These are phyloP conservation scores for Ustilago esculenta DNA, from an alignment of 1,284 basidiomycete species.

Conservation along the genomic window DNA sequence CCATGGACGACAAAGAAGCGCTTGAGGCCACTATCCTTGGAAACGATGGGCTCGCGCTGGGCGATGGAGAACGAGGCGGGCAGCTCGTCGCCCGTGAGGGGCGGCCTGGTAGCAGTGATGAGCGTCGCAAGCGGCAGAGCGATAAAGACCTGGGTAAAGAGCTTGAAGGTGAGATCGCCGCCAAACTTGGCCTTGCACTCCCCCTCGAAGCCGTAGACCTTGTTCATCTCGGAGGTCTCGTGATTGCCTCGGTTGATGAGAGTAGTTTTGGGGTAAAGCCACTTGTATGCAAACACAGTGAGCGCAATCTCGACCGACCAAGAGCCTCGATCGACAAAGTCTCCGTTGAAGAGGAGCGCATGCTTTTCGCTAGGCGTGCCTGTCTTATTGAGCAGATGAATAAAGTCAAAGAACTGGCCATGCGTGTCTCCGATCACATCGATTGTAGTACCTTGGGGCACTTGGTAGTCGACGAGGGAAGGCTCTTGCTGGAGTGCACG, in stretches of 20 bases:
- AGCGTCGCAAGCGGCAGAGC: conserved; percentile 82
- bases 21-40: conserved; percentile 78
- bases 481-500: conserved; percentile 80
- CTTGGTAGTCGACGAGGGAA: conserved; percentile 80
- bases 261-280: conserved; percentile 69
- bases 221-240: conserved; percentile 86
- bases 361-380: conserved; percentile 69
- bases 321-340: conserved; percentile 87
- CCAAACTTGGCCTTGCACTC: conserved; percentile 77
- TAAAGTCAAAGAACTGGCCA: conserved; percentile 83
- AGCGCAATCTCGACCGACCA: conserved; percentile 98
- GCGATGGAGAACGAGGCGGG: conserved; percentile 52
- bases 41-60: conserved; percentile 74
- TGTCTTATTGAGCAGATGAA: conserved; percentile 86
- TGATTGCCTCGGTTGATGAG: conserved; percentile 84
- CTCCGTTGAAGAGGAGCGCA: conserved; percentile 65
- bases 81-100: conserved; percentile 63
- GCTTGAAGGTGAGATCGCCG: conserved; percentile 63
- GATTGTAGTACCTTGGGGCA: conserved; percentile 77
- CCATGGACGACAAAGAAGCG: conserved; percentile 92
- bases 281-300: conserved; percentile 94
- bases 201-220: conserved; percentile 81
- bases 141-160: conserved; percentile 62
- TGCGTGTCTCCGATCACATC: conserved; percentile 62
- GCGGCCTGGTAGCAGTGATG: conserved; percentile 77